A percentile compares a stretch with the other conserved stretches of the same genome.
Conservation (phyloP, 139 green algal genomes). For the Trebouxia sp. region DNA sequence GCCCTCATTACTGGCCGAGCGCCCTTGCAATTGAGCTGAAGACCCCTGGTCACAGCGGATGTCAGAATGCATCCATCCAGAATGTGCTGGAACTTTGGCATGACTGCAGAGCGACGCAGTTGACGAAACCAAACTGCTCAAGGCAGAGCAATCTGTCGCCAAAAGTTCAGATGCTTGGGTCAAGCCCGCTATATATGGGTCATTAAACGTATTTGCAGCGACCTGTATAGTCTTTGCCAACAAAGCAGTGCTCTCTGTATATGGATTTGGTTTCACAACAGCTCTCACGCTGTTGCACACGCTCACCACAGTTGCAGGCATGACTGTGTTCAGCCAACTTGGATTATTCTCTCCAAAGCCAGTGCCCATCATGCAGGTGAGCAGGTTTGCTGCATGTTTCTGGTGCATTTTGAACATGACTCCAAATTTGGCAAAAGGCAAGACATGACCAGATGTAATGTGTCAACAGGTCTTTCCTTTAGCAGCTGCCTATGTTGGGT, state of each 20-base stretch:
- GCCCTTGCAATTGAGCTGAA: too few species aligned
- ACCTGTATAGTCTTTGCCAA: constrained; percentile 88
- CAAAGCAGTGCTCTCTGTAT: constrained; percentile 65
- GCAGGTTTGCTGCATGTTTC: not conserved
- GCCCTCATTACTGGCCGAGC: too few species aligned
- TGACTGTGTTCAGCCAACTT: constrained; percentile 34
- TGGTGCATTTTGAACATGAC: too few species aligned
- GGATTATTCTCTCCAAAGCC: constrained; percentile 26
- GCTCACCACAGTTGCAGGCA: constrained; percentile 68
- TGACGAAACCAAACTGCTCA: too few species aligned
- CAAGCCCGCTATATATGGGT: not conserved
- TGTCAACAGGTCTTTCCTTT: constrained; percentile 66
- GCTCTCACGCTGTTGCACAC: constrained; percentile 87
- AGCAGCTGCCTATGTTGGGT: constrained; percentile 80
- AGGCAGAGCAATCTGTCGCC: too few species aligned
- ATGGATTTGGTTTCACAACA: constrained; percentile 79
- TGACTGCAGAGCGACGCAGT: too few species aligned
- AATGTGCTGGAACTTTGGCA: too few species aligned
- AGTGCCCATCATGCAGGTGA: constrained; percentile 25
- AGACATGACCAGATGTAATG: too few species aligned
- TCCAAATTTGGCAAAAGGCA: too few species aligned
- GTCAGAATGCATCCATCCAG: too few species aligned
- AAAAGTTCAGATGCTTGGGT: too few species aligned
- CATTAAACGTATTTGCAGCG: not conserved
- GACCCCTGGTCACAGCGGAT: too few species aligned